phyloP scores from a whole-genome alignment of 148 eudicot species.

The Rhododendron molle region DNA sequence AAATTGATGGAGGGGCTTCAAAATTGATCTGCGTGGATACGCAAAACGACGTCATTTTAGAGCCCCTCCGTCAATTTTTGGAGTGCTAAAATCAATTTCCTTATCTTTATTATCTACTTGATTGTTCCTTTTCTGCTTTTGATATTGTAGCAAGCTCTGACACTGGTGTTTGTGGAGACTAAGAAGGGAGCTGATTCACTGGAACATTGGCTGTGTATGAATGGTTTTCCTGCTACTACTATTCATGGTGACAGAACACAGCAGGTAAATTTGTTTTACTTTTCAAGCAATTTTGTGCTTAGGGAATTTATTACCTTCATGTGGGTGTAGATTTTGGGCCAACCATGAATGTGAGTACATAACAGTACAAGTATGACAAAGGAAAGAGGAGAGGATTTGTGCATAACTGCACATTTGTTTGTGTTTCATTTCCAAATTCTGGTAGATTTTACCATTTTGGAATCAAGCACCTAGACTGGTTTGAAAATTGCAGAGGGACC shows the following conservation, averaged over 20 bases:
- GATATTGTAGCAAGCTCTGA: conserved; percentile 43
- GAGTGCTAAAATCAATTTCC: too few relatives aligned
- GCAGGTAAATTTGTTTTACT: conserved; percentile 29
- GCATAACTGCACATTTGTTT: background rate
- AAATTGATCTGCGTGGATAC: too few relatives aligned
- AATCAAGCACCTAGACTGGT: background rate
- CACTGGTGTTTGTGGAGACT: conserved; percentile 54
- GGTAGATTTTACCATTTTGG: background rate
- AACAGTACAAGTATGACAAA: background rate
- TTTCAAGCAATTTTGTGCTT: conserved; percentile 5
- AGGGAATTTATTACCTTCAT: background rate
- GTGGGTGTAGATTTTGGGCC: background rate
- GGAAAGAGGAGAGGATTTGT: background rate
- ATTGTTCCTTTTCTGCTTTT: conserved; percentile 1
- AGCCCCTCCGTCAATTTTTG: too few relatives aligned
- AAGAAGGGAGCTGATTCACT: conserved; percentile 57
- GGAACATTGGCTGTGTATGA: conserved; percentile 45
- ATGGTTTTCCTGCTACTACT: conserved; percentile 55
- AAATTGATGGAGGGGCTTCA: too few relatives aligned
- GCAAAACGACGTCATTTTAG: too few relatives aligned
- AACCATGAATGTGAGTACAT: background rate
- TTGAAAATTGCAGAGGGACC: background rate
- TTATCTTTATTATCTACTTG: background rate
- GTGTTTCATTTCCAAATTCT: background rate
- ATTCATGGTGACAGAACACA: conserved; percentile 62